These are phyloP conservation scores for Phyllosticta capitalensis DNA, from an alignment of 2,329 filamentous ascomycete genomes.

Conservation along the genomic window DNA sequence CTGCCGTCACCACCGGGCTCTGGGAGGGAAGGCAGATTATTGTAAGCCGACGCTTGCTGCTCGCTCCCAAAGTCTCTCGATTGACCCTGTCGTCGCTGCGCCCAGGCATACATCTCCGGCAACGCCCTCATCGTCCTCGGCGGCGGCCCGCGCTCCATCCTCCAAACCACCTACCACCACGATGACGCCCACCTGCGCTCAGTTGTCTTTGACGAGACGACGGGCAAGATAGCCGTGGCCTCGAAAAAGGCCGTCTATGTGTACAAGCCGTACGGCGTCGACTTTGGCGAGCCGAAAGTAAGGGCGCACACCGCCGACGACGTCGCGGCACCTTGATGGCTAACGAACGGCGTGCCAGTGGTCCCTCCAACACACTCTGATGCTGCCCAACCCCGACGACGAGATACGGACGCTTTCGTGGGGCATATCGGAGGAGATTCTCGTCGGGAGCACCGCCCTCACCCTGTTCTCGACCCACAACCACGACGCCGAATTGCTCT, in stretches of 20 bases:
- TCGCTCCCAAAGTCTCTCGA: slow-evolving; percentile 4
- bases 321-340: background rate
- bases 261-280: slow-evolving; percentile 64
- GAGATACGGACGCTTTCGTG: slow-evolving; percentile 63
- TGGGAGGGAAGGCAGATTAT: slow-evolving; percentile 66
- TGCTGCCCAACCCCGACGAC: slow-evolving; percentile 34
- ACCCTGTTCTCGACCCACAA: slow-evolving; percentile 56
- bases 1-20: slow-evolving; percentile 63
- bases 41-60: slow-evolving; percentile 38
- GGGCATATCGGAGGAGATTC: slow-evolving; percentile 76
- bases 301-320: slow-evolving; percentile 14
- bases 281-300: slow-evolving; percentile 67
- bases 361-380: slow-evolving; percentile 53
- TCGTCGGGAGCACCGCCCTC: slow-evolving; percentile 63
- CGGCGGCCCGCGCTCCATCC: slow-evolving; percentile 50
- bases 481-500: slow-evolving; percentile 49
- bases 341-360: slow-evolving; percentile 32
- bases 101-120: slow-evolving; percentile 78
- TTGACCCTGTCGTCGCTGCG: slow-evolving; percentile 1
- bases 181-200: slow-evolving; percentile 60
- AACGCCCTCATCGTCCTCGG: slow-evolving; percentile 77
- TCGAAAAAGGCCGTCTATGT: slow-evolving; percentile 59
- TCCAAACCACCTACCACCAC: slow-evolving; percentile 89
- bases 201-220: slow-evolving; percentile 68
- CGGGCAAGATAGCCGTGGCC: slow-evolving; percentile 76